Conservation (phyloP, 768 basidiomycete species). For the Rhodotorula taiwanensis region DNA sequence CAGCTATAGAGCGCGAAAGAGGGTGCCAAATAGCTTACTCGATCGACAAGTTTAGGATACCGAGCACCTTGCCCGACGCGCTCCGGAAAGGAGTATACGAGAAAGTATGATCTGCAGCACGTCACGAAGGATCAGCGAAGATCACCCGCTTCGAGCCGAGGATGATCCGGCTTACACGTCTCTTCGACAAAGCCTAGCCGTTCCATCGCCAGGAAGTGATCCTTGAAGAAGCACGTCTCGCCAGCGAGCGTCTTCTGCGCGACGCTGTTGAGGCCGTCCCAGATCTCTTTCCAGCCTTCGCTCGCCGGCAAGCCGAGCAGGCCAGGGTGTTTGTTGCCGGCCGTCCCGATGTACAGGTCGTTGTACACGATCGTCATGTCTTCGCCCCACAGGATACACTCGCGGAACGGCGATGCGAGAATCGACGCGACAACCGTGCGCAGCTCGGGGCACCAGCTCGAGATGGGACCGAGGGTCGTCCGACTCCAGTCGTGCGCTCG, state of each 20-base stretch:
- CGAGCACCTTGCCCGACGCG: slow-evolving; percentile 10
- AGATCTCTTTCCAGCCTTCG: slow-evolving; percentile 32
- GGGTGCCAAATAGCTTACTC: too few species aligned
- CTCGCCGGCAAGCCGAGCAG: slow-evolving; percentile 15
- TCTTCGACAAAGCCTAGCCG: slow-evolving; percentile 28
- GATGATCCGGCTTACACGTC: slow-evolving; percentile 9
- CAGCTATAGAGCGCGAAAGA: too few species aligned
- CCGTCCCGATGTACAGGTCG: slow-evolving; percentile 30
- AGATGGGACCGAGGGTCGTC: slow-evolving; percentile 19
- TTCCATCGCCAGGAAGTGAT: slow-evolving; percentile 28
- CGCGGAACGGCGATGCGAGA: slow-evolving; percentile 24
- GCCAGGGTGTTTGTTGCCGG: slow-evolving; percentile 24
- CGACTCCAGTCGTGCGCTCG: slow-evolving; percentile 9
- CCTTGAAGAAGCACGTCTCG: slow-evolving; percentile 14
- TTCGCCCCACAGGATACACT: slow-evolving; percentile 19
- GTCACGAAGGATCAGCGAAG: not conserved
- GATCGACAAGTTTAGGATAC: slow-evolving; percentile 20
- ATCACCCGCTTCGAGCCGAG: not conserved
- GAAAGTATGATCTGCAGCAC: slow-evolving; percentile 20
- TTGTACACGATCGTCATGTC: slow-evolving; percentile 28
- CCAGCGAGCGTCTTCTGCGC: slow-evolving; percentile 17
- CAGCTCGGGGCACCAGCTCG: slow-evolving; percentile 20
- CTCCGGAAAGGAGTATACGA: slow-evolving; percentile 18
- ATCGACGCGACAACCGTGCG: slow-evolving; percentile 22
- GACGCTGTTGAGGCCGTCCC: slow-evolving; percentile 29